These are phyloP conservation scores for Coemansia sp. DNA, from an alignment of 192 early-diverging fungal genomes.

Conservation along the genomic window DNA sequence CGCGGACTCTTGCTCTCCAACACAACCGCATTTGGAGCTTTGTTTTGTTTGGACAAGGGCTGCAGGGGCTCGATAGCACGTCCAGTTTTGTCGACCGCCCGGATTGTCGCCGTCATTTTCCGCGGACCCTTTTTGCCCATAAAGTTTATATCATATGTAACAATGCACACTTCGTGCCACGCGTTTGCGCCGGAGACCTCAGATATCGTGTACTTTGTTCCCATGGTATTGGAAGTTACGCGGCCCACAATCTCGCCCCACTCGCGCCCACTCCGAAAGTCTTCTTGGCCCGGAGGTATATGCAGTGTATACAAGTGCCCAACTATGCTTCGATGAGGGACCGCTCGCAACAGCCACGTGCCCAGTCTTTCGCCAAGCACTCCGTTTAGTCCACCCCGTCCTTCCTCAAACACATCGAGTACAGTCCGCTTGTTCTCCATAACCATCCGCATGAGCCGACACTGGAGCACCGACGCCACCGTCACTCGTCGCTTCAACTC, in stretches of 20 bases:
- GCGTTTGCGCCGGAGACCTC: conserved; percentile 57
- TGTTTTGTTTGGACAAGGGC: neutral
- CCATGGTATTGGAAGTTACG: conserved; percentile 74
- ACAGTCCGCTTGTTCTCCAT: neutral
- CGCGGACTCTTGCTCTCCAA: conserved; percentile 91
- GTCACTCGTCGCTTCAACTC: conserved; percentile 6
- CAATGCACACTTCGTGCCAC: conserved; percentile 48
- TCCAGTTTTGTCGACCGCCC: conserved; percentile 18
- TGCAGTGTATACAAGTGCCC: conserved; percentile 16
- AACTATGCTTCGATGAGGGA: conserved; percentile 4
- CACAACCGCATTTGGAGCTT: conserved; percentile 31
- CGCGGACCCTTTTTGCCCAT: conserved; percentile 89
- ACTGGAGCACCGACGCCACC: conserved; percentile 18
- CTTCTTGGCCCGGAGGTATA: neutral
- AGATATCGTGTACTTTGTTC: conserved; percentile 79
- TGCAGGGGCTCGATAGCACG: neutral
- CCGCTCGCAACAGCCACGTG: conserved; percentile 6
- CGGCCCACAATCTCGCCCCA: conserved; percentile 14
- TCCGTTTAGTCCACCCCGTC: neutral
- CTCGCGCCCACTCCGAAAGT: neutral
- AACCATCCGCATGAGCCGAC: conserved; percentile 17
- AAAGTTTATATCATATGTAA: conserved; percentile 84
- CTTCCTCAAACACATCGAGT: conserved; percentile 21
- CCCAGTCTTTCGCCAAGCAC: conserved; percentile 8
- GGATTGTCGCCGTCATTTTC: conserved; percentile 84